Conservation (phyloP, 2,329 filamentous ascomycete species). For the Hortaea werneckii region DNA sequence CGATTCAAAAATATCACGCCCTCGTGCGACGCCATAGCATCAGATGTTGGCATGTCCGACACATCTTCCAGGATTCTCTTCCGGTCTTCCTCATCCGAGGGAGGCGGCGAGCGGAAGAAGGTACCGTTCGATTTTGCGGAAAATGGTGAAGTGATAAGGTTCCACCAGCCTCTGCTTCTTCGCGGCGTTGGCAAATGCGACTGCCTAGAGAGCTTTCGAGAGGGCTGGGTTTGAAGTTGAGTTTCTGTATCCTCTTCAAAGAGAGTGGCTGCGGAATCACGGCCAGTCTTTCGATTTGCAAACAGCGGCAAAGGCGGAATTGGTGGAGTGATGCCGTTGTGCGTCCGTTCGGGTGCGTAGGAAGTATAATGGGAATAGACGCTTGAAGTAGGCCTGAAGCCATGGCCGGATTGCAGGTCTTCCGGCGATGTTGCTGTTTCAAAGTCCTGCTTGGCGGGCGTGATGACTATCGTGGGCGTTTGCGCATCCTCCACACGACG, state of each 20-base stretch:
- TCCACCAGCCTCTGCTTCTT: slow-evolving; percentile 65
- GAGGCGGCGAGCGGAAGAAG: slow-evolving; percentile 20
- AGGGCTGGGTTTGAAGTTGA: background rate
- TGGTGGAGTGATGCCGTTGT: slow-evolving; percentile 41
- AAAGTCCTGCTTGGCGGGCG: slow-evolving; percentile 40
- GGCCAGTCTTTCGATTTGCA: background rate
- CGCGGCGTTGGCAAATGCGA: slow-evolving; percentile 43
- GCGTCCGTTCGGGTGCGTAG: slow-evolving; percentile 8
- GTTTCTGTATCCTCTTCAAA: slow-evolving; percentile 39
- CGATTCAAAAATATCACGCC: slow-evolving; percentile 16
- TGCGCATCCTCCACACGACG: slow-evolving; percentile 5
- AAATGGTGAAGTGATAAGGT: slow-evolving; percentile 64
- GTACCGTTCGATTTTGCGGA: slow-evolving; percentile 13
- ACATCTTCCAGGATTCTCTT: slow-evolving; percentile 13
- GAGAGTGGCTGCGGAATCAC: slow-evolving; percentile 1
- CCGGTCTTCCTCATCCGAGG: slow-evolving; percentile 6
- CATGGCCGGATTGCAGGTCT: slow-evolving; percentile 28
- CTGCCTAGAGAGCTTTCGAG: slow-evolving; percentile 17
- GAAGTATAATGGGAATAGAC: slow-evolving; percentile 50
- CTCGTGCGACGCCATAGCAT: slow-evolving; percentile 4
- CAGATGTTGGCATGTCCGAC: slow-evolving; percentile 14
- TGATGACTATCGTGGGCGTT: slow-evolving; percentile 45
- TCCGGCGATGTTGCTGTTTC: slow-evolving; percentile 55
- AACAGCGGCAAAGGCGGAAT: slow-evolving; percentile 47
- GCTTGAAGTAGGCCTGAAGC: slow-evolving; percentile 43